A percentile compares a stretch with the other conserved stretches of the same genome.
Evolutionary conservation across 768 basidiomycete species (phyloP).

Genomic region (Termitomyces sp.): DNA sequence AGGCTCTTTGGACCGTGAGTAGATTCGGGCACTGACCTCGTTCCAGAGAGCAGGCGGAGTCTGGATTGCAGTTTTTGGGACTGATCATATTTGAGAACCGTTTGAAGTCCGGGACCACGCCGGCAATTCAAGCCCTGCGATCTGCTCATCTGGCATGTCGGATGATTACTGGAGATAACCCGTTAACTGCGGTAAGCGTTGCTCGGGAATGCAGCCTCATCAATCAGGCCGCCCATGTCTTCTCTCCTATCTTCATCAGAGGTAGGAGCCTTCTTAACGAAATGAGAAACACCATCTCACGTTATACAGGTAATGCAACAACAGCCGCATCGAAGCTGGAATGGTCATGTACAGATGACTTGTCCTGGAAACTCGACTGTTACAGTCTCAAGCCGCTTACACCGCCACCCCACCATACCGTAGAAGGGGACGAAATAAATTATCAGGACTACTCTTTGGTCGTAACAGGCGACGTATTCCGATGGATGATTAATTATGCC

Average conservation of each 20-base stretch:
- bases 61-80: constrained; percentile 84
- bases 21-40: constrained; percentile 1
- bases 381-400: constrained; percentile 81
- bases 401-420: constrained; percentile 64
- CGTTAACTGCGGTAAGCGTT: constrained; percentile 94
- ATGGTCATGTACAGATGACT: constrained; percentile 93
- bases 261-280: constrained; percentile 38
- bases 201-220: constrained; percentile 91
- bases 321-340: constrained; percentile 60
- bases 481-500: constrained; percentile 96
- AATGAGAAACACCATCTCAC: neutral
- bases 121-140: constrained; percentile 85
- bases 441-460: constrained; percentile 89
- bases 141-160: constrained; percentile 88
- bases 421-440: constrained; percentile 66
- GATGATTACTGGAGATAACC: constrained; percentile 99
- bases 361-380: constrained; percentile 75
- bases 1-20: constrained; percentile 13
- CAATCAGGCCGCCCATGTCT: constrained; percentile 85
- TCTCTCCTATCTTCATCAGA: constrained; percentile 70
- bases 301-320: constrained; percentile 43
- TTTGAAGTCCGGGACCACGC: constrained; percentile 86
- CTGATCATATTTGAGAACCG: constrained; percentile 98
- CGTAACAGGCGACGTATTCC: constrained; percentile 92
- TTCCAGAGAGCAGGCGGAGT: constrained; percentile 91